Base-by-base conservation (phyloP, 2,329 filamentous ascomycete genomes). In the Colletotrichum plurivorum region DNA sequence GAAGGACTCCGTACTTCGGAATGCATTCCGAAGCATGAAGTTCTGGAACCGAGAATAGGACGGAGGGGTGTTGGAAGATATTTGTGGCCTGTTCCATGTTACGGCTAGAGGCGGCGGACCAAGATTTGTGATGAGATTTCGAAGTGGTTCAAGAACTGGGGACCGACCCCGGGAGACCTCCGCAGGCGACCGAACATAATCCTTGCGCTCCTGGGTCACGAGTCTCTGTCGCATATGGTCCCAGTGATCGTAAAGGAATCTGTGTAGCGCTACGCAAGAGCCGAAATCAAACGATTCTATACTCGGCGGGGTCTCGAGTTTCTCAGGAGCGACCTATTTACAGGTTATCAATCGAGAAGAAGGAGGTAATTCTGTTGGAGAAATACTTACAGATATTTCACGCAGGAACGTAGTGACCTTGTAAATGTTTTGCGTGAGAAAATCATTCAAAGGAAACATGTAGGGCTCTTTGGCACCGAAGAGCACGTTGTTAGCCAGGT, bases 391-490 rank as follows among this genome's bases (percentile, higher is more conserved):
- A 43, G 90, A 92, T 69, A 93, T 92, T 73, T 92, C 88, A 27
- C 89, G 84, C 31, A 93, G 78, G 73, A 93, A 93, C 0, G 87
- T 88, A 2, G 90, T 92, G 16, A 93, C 89, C 41, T 85, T 82
- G 75, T 90, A 91, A 59, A 93, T 92, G 72, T 93, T 91, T 71
- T 90, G 84, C 0, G 89, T 89, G 22, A 93, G 78, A 70, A 93
- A 93, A 67, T 91, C 87, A 74, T 93, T 92, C 22, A 93, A 79
- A 1, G 90, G 89, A 70, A 89, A 91, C 91, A 93, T 93, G 74
- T 92, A 93, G 4, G 89, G 88, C 75, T 93, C 90, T 77, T 93
- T 93, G 41, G 89, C 89, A 4, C 91, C 90, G 72, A 93, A 93
- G 1, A 92, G 82, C 31, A 92, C 90, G 67, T 93, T 93, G 73